Conservation (phyloP, 495 filamentous ascomycete genomes). For the Trichoderma asperelloides region DNA sequence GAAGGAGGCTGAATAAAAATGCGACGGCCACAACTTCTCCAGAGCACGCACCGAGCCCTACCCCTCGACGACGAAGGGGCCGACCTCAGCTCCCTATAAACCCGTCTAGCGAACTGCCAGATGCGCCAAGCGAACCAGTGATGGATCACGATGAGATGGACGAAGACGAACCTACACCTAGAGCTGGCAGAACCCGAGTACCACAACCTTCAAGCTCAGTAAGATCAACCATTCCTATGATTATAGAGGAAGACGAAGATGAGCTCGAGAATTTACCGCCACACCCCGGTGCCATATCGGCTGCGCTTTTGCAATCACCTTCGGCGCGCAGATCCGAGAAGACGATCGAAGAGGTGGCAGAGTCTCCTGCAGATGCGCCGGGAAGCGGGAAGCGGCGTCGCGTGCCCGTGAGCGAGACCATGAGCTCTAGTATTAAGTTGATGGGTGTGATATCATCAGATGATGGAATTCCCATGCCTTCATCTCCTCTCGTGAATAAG, state of each 20-base stretch:
- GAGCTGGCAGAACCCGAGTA: neutral
- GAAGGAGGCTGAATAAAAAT: neutral
- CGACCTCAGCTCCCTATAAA: neutral
- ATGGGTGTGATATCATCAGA: constrained; percentile 23
- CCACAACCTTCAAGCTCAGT: neutral
- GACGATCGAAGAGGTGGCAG: constrained; percentile 30
- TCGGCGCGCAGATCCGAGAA: constrained; percentile 6
- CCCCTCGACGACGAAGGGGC: neutral
- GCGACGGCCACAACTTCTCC: neutral
- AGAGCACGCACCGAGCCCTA: neutral
- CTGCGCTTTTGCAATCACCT: neutral
- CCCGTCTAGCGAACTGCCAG: neutral
- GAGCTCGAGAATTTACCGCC: constrained; percentile 6
- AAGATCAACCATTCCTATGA: neutral
- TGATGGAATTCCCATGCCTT: constrained; percentile 19
- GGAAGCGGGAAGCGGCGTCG: constrained; percentile 33
- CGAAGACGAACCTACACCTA: neutral
- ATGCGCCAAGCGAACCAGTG: neutral
- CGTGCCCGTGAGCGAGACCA: constrained; percentile 19
- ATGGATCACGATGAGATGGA: neutral
- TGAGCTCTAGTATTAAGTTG: constrained; percentile 24
- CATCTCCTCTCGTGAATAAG: constrained; percentile 33
- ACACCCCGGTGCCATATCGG: neutral
- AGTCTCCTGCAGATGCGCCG: constrained; percentile 40
- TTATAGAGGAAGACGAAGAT: neutral